Evolutionary conservation across 345 rosid genomes (phyloP).

Genomic region (Populus euphratica): DNA sequence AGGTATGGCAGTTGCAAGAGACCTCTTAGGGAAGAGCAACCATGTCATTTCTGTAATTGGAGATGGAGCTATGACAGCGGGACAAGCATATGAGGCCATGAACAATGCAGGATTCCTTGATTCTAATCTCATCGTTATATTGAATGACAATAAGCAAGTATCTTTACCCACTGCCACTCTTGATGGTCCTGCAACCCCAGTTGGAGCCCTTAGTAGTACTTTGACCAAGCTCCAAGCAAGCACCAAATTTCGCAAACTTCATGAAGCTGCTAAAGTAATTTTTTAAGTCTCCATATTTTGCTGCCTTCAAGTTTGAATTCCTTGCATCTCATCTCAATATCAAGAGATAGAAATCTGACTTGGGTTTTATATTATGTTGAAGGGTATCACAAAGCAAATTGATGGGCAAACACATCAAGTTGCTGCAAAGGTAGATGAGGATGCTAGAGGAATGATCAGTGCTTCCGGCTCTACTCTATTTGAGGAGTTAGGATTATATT

Average conservation of each 20-base stretch:
- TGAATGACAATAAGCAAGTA: slow-evolving; percentile 73
- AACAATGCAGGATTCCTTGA: slow-evolving; percentile 70
- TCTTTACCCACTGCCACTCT: slow-evolving; percentile 74
- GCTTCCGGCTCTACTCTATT: slow-evolving; percentile 58
- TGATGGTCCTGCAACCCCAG: slow-evolving; percentile 68
- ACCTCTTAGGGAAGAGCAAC: slow-evolving; percentile 51
- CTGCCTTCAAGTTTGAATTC: neutral
- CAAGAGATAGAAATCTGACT: slow-evolving; percentile 9
- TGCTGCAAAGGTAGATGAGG: slow-evolving; percentile 71
- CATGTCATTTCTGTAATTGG: slow-evolving; percentile 69
- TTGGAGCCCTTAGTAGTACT: slow-evolving; percentile 65
- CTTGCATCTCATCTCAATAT: neutral
- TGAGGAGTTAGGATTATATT: slow-evolving; percentile 63
- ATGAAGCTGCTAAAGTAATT: slow-evolving; percentile 61
- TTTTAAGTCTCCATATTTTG: neutral
- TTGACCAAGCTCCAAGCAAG: slow-evolving; percentile 60
- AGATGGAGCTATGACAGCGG: slow-evolving; percentile 82
- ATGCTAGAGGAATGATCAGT: slow-evolving; percentile 62
- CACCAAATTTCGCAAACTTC: slow-evolving; percentile 54
- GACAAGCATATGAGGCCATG: slow-evolving; percentile 76
- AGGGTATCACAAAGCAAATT: slow-evolving; percentile 57
- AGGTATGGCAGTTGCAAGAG: slow-evolving; percentile 81
- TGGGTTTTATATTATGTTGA: slow-evolving; percentile 5
- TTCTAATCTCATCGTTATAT: slow-evolving; percentile 47
- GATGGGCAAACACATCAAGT: slow-evolving; percentile 53